Evolutionary conservation across 495 filamentous ascomycete species (phyloP).

Genomic region (Penicillium egyptiacum): DNA sequence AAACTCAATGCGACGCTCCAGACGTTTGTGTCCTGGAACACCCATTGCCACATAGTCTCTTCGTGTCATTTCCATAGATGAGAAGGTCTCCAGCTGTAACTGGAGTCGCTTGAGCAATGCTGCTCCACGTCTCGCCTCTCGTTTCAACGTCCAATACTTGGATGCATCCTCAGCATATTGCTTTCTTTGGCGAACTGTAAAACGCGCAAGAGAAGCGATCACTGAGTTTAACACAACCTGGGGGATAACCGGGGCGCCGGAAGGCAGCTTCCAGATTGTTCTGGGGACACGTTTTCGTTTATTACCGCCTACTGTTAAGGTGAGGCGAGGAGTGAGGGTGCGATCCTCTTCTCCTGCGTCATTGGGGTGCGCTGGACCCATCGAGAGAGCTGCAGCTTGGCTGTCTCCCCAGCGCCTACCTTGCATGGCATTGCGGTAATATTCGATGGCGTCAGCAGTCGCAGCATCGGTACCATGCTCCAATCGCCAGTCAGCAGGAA

Average conservation of each 20-base stretch:
- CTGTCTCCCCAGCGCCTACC: constrained; percentile 87
- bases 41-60: constrained; percentile 93
- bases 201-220: constrained; percentile 73
- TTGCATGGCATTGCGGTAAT: constrained; percentile 83
- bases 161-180: constrained; percentile 91
- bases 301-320: constrained; percentile 66
- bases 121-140: constrained; percentile 87
- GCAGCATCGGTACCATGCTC: constrained; percentile 77
- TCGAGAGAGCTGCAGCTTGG: constrained; percentile 78
- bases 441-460: constrained; percentile 68
- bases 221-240: constrained; percentile 78
- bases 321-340: constrained; percentile 47
- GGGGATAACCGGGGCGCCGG: constrained; percentile 92
- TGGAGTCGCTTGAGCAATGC: constrained; percentile 90
- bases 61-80: constrained; percentile 92
- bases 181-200: constrained; percentile 78
- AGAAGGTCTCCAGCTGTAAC: constrained; percentile 83
- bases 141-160: constrained; percentile 96
- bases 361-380: constrained; percentile 64
- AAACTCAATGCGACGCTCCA: constrained; percentile 85
- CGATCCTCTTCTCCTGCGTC: constrained; percentile 36
- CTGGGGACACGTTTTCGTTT: constrained; percentile 73
- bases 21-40: constrained; percentile 70
- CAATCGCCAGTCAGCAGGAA: constrained; percentile 81
- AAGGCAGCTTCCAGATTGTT: constrained; percentile 88